Percentiles rank a stretch among this genome's conserved stretches.
Conservation (phyloP, 2,329 filamentous ascomycete genomes). For the Eurotiales sp. region DNA sequence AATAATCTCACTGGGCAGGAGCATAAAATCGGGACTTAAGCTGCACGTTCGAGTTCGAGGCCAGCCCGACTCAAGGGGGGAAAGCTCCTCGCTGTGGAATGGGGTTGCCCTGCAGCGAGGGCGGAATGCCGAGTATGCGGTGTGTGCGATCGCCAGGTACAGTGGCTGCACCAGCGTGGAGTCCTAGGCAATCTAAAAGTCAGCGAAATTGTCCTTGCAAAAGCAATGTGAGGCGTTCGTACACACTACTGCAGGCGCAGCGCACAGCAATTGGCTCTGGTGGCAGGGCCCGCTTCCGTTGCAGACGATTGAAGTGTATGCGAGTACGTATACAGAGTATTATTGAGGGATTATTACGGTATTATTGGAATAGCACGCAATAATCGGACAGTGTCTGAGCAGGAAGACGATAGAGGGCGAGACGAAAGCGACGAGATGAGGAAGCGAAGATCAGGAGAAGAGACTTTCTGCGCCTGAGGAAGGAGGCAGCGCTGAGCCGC, state of each 20-base stretch:
- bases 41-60: constrained; percentile 14
- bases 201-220: too few relatives aligned
- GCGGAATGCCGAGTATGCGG: constrained; percentile 12
- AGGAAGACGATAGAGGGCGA: too few relatives aligned
- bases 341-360: neutral
- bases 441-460: too few relatives aligned
- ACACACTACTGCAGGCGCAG: constrained; percentile 6
- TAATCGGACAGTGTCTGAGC: neutral
- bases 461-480: too few relatives aligned
- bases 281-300: neutral
- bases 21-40: constrained; percentile 9
- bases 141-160: constrained; percentile 9
- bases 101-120: constrained; percentile 15
- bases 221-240: constrained; percentile 10
- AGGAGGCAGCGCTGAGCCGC: too few relatives aligned
- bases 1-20: neutral
- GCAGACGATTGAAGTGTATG: neutral
- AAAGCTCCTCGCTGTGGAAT: constrained; percentile 15
- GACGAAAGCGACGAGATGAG: too few relatives aligned
- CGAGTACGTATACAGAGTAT: neutral
- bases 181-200: neutral
- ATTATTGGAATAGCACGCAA: neutral
- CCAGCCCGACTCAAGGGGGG: constrained; percentile 15
- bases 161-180: neutral
- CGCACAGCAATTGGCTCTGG: neutral